Percentiles rank a stretch among this genome's conserved stretches.
Conservation (phyloP, 805 yeast species). For the Hanseniaspora thailandica region DNA sequence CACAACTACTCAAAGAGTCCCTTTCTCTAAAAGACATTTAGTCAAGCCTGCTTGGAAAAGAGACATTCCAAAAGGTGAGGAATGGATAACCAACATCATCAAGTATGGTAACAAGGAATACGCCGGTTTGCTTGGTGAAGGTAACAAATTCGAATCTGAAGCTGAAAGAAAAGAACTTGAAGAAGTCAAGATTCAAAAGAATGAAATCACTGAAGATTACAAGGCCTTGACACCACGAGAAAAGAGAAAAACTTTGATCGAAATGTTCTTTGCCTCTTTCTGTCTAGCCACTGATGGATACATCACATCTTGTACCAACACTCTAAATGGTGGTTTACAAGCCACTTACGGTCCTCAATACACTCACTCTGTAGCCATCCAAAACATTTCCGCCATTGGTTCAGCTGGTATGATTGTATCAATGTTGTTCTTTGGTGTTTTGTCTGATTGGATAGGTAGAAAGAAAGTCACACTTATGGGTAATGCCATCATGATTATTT, state of each 20-base stretch:
- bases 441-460: conserved; percentile 71
- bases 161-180: background rate
- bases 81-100: conserved; percentile 4
- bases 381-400: conserved; percentile 75
- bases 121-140: background rate
- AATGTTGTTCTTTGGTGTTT: conserved; percentile 65
- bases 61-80: conserved; percentile 10
- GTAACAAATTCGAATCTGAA: conserved; percentile 4
- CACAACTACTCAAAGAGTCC: background rate
- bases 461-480: conserved; percentile 74
- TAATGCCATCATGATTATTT: conserved; percentile 59
- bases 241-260: conserved; percentile 7
- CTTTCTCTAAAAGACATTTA: conserved; percentile 10
- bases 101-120: conserved; percentile 10
- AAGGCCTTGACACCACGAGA: conserved; percentile 1
- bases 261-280: conserved; percentile 14
- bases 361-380: conserved; percentile 53
- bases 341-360: conserved; percentile 55
- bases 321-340: conserved; percentile 60
- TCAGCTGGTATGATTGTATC: conserved; percentile 89
- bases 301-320: conserved; percentile 70
- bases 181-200: background rate
- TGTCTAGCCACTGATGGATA: conserved; percentile 86
- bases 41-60: conserved; percentile 6
- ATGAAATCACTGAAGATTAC: background rate